Evolutionary conservation across 768 basidiomycete species (phyloP).

Genomic region (Gloeophyllum trabeum): DNA sequence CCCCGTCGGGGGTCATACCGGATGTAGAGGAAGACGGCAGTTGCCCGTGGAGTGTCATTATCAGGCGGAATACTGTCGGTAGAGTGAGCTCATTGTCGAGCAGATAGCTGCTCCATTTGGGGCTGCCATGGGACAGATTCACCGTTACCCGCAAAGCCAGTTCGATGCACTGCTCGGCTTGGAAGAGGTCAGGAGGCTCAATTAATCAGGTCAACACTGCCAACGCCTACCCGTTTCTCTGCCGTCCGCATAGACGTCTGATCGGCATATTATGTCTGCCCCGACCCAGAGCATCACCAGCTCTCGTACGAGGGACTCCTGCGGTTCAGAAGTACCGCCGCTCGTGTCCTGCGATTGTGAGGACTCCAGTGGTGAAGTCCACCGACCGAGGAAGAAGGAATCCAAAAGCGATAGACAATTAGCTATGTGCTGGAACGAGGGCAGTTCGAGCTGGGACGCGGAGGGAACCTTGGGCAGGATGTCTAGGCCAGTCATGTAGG

Average conservation of each 20-base stretch:
- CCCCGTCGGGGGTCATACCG: no score
- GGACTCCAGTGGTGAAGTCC: no score
- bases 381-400: conserved; percentile 47
- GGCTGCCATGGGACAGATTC: conserved; percentile 55
- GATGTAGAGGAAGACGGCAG: no score
- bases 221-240: no score
- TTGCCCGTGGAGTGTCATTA: conserved; percentile 25
- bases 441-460: conserved; percentile 12
- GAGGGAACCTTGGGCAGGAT: conserved; percentile 19
- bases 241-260: no score
- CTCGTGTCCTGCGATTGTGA: no score
- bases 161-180: conserved; percentile 40
- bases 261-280: no score
- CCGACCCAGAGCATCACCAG: no score
- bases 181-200: background rate
- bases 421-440: conserved; percentile 35
- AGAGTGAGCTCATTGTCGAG: conserved; percentile 34
- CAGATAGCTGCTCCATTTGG: conserved; percentile 43
- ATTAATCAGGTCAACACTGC: no score
- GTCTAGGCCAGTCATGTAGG: conserved; percentile 28
- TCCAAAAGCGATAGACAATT: conserved; percentile 53
- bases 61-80: conserved; percentile 33
- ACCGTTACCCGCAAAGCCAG: conserved; percentile 56
- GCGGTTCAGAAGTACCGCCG: no score
- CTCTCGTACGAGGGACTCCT: no score